A percentile compares a stretch with the other conserved stretches of the same genome.
Evolutionary conservation across 2,329 filamentous ascomycete species (phyloP).

Genomic region (Neoscytalidium dimidiatum): DNA sequence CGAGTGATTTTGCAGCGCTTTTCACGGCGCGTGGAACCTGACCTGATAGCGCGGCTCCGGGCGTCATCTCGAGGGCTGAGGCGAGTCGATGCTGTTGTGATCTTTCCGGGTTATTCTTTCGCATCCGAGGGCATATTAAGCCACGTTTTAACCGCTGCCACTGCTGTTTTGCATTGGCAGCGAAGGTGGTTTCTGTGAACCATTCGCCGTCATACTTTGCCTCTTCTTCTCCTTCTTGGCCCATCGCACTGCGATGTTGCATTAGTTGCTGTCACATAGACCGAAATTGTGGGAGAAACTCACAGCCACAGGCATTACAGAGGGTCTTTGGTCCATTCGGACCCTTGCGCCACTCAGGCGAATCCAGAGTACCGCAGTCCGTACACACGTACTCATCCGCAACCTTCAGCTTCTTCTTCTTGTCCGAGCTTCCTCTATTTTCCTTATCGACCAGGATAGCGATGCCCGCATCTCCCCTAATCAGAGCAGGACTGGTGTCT

Average conservation of each 20-base stretch:
- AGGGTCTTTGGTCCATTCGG: constrained; percentile 91
- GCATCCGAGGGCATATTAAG: neutral
- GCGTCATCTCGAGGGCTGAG: neutral
- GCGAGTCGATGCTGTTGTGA: neutral
- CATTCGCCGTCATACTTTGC: constrained; percentile 22
- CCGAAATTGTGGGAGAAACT: constrained; percentile 32
- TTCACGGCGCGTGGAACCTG: neutral
- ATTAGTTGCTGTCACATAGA: constrained; percentile 10
- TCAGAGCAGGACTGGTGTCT: constrained; percentile 74
- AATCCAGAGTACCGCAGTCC: constrained; percentile 92
- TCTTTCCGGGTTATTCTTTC: neutral
- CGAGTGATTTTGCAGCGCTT: neutral
- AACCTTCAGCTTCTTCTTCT: constrained; percentile 81
- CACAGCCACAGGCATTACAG: constrained; percentile 91
- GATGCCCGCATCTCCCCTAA: constrained; percentile 84
- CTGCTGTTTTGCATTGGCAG: constrained; percentile 20
- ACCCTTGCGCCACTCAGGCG: constrained; percentile 94
- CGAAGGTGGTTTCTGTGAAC: constrained; percentile 10
- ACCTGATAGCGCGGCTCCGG: neutral
- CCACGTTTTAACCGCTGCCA: constrained; percentile 14
- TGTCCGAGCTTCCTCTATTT: constrained; percentile 67
- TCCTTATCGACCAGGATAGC: constrained; percentile 81
- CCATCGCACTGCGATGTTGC: constrained; percentile 52
- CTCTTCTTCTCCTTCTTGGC: constrained; percentile 77
- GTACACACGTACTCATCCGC: constrained; percentile 90